phyloP scores from a whole-genome alignment of 2,329 filamentous ascomycete genomes.

The Fusarium gaditjirri region DNA sequence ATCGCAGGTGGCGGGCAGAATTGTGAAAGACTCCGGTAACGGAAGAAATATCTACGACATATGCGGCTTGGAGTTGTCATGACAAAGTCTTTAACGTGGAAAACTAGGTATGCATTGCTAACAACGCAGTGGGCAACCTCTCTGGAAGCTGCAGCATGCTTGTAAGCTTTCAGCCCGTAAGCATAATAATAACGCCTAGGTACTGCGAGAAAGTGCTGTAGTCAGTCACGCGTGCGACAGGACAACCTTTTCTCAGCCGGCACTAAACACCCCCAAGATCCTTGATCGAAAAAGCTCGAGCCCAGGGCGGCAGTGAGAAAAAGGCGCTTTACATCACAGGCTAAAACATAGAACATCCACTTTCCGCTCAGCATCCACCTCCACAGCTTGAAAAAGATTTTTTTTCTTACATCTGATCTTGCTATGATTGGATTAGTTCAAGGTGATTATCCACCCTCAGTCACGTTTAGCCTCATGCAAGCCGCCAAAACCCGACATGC shows the following conservation, averaged over 20 bases:
- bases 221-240: not conserved
- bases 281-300: conserved; percentile 14
- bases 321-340: conserved; percentile 22
- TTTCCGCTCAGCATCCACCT: conserved; percentile 32
- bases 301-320: conserved; percentile 26
- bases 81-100: conserved; percentile 8
- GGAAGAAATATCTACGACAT: not conserved
- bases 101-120: not conserved
- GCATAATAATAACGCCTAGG: not conserved
- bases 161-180: not conserved
- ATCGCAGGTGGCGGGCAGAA: conserved; percentile 21
- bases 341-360: conserved; percentile 29
- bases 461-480: conserved; percentile 15
- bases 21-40: conserved; percentile 5
- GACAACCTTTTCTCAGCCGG: not conserved
- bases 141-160: conserved; percentile 14
- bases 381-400: conserved; percentile 30
- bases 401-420: conserved; percentile 19
- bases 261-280: conserved; percentile 20
- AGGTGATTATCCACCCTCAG: conserved; percentile 4
- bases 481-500: conserved; percentile 21
- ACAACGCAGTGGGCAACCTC: not conserved
- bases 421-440: conserved; percentile 23
- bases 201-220: not conserved
- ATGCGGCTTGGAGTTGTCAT: conserved; percentile 31